Evolutionary conservation across 768 basidiomycete genomes (phyloP).

Genomic region (Mycena polygramma): DNA sequence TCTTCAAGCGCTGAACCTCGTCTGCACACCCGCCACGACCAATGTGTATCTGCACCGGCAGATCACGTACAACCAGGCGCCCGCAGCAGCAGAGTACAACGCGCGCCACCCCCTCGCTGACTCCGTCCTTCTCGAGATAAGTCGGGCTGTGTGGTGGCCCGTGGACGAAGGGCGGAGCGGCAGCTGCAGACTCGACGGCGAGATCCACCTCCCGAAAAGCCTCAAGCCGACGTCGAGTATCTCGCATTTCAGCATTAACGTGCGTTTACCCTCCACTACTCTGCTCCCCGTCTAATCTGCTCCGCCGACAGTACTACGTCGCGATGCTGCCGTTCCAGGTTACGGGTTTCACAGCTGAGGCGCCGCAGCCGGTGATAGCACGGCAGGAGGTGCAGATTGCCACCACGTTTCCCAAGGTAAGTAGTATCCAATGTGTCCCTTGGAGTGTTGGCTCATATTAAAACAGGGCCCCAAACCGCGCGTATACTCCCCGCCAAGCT

Average conservation of each 20-base stretch:
- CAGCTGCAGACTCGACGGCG: slow-evolving; percentile 34
- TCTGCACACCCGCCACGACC: slow-evolving; percentile 32
- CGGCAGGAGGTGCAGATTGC: slow-evolving; percentile 37
- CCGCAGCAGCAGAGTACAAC: slow-evolving; percentile 15
- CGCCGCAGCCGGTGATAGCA: slow-evolving; percentile 6
- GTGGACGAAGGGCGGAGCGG: slow-evolving; percentile 23
- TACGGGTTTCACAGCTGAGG: slow-evolving; percentile 28
- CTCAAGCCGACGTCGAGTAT: slow-evolving; percentile 35
- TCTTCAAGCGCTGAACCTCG: slow-evolving; percentile 32
- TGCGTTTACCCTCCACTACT: background rate
- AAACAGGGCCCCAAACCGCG: slow-evolving; percentile 34
- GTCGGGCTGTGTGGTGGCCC: slow-evolving; percentile 37
- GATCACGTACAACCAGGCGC: slow-evolving; percentile 11
- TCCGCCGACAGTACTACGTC: slow-evolving; percentile 26
- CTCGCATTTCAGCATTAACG: slow-evolving; percentile 32
- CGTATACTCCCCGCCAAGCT: slow-evolving; percentile 30
- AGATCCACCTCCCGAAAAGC: slow-evolving; percentile 37
- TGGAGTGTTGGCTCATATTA: background rate
- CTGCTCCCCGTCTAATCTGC: background rate
- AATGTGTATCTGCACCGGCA: slow-evolving; percentile 33
- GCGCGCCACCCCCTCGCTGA: background rate
- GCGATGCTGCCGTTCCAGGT: slow-evolving; percentile 35
- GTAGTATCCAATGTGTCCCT: background rate
- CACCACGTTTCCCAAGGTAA: slow-evolving; percentile 33
- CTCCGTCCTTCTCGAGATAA: slow-evolving; percentile 28